Evolutionary conservation across 352 stramenopile genomes (phyloP).

Genomic region (Phytophthora pini): DNA sequence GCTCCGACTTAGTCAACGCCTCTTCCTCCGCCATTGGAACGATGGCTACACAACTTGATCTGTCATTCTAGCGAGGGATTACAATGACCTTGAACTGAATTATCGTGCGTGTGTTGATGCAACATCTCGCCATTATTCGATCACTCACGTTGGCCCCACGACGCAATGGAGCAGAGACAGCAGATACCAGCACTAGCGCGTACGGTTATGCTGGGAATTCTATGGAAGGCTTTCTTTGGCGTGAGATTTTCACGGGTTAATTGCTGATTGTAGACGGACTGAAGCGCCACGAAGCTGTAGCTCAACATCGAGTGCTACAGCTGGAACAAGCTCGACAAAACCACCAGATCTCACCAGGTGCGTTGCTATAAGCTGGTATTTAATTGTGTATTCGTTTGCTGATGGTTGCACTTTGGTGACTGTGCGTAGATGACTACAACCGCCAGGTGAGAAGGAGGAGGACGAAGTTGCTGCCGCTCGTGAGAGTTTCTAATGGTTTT

Average conservation of each 20-base stretch:
- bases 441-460: conserved; percentile 35
- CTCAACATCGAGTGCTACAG: conserved; percentile 46
- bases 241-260: not conserved
- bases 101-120: conserved; percentile 18
- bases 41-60: conserved; percentile 12
- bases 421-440: conserved; percentile 52
- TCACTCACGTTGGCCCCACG: conserved; percentile 9
- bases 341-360: conserved; percentile 52
- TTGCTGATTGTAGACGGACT: conserved; percentile 7
- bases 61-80: conserved; percentile 14
- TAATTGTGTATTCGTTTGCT: no score
- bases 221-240: not conserved
- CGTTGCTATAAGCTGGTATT: not conserved
- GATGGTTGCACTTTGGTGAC: not conserved
- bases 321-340: conserved; percentile 50
- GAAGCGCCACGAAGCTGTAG: conserved; percentile 38
- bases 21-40: conserved; percentile 66
- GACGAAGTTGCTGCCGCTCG: not conserved
- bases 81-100: conserved; percentile 32
- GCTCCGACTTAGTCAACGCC: conserved; percentile 55
- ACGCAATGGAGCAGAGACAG: conserved; percentile 17
- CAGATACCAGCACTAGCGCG: not conserved
- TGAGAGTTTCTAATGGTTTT: not conserved
- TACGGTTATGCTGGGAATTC: conserved; percentile 2
- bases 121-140: conserved; percentile 24